Evolutionary conservation across 495 filamentous ascomycete species (phyloP).

Genomic region (Penicillium bovifimosum): DNA sequence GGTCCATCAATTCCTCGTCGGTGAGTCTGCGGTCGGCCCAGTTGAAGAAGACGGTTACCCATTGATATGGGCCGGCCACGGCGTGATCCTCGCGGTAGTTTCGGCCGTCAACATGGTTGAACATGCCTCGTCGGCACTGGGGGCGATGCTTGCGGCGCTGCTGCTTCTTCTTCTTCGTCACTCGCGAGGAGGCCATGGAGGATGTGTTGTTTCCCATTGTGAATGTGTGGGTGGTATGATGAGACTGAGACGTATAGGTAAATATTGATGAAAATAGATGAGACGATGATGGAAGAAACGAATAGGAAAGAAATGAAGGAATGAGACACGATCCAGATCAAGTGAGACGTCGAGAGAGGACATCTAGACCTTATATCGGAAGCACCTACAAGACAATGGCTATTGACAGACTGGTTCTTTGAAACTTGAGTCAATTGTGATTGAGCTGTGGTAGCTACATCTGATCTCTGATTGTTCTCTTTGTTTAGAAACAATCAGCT

Average conservation of each 20-base stretch:
- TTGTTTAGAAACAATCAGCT: not conserved
- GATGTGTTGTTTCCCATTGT: not conserved
- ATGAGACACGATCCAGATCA: not conserved
- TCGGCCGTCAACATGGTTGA: not conserved
- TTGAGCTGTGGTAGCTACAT: not conserved
- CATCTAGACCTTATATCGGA: not conserved
- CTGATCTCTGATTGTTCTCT: not conserved
- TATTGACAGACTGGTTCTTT: not conserved
- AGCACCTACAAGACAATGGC: not conserved
- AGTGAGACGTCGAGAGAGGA: not conserved
- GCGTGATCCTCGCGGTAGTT: not conserved
- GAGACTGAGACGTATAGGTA: not conserved
- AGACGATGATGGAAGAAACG: not conserved
- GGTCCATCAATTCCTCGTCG: not conserved
- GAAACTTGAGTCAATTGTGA: not conserved
- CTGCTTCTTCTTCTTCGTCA: not conserved
- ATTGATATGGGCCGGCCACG: not conserved
- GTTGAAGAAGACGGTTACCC: conserved; percentile 3
- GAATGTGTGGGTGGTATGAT: too few species aligned
- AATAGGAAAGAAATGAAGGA: not conserved
- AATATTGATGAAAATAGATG: not conserved
- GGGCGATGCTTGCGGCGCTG: not conserved
- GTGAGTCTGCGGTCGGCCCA: not conserved
- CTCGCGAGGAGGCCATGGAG: not conserved
- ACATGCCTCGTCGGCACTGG: not conserved